Evolutionary conservation across 2,329 filamentous ascomycete species (phyloP).

Genomic region (Cryoendolithus antarcticus): DNA sequence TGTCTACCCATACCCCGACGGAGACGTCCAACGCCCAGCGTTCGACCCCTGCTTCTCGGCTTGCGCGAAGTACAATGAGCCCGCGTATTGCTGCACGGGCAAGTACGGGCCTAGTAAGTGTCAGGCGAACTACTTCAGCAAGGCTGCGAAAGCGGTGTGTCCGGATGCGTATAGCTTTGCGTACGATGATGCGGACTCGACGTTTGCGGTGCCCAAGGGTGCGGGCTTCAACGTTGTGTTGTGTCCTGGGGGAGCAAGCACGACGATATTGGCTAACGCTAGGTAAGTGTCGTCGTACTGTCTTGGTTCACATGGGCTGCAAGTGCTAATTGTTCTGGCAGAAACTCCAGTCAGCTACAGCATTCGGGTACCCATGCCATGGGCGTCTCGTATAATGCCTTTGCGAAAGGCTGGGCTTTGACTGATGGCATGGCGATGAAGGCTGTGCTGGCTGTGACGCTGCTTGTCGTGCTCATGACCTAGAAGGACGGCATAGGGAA

Average conservation of each 20-base stretch:
- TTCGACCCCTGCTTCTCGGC: conserved; percentile 72
- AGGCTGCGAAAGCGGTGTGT: conserved; percentile 59
- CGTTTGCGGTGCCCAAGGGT: conserved; percentile 48
- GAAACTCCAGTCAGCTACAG: conserved; percentile 2
- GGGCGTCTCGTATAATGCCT: conserved; percentile 8
- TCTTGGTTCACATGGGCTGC: background rate
- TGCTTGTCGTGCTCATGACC: conserved; percentile 2
- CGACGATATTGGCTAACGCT: conserved; percentile 32
- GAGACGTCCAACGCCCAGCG: conserved; percentile 53
- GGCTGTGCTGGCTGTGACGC: conserved; percentile 2
- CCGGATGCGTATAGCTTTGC: conserved; percentile 74
- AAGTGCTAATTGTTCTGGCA: background rate
- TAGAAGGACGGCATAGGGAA: background rate
- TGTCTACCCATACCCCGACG: conserved; percentile 70
- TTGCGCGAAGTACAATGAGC: conserved; percentile 55
- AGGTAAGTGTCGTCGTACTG: conserved; percentile 8
- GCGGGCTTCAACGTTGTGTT: conserved; percentile 70
- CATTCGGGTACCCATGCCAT: conserved; percentile 6
- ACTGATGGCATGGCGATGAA: conserved; percentile 9
- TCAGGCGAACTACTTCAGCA: conserved; percentile 55
- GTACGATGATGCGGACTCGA: conserved; percentile 46
- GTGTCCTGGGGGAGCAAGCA: conserved; percentile 50
- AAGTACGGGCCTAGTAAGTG: conserved; percentile 52
- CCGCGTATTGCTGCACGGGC: conserved; percentile 65
- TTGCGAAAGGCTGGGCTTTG: conserved; percentile 8